Conservation (phyloP, 495 filamentous ascomycete genomes). For the Penicillium riverlandense region DNA sequence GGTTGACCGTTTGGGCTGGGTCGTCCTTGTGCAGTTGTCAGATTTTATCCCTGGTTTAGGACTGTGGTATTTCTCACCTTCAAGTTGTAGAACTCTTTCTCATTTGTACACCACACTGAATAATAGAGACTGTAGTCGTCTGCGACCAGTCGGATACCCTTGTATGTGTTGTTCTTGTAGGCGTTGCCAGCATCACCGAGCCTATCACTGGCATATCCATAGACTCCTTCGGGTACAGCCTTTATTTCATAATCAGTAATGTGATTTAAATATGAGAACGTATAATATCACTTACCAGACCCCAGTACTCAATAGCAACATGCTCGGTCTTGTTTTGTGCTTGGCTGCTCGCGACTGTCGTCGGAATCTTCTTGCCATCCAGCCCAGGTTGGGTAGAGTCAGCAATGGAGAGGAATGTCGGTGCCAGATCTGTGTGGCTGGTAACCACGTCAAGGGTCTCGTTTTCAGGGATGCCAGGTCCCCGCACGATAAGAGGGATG, state of each 20-base stretch:
- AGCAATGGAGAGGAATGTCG: conserved; percentile 51
- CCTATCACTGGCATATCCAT: conserved; percentile 21
- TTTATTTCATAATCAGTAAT: background rate
- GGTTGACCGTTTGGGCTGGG: conserved; percentile 48
- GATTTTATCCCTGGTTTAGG: background rate
- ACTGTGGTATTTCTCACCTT: conserved; percentile 20
- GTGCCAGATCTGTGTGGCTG: conserved; percentile 59
- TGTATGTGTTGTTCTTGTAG: conserved; percentile 51
- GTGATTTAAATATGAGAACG: background rate
- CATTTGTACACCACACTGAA: conserved; percentile 53
- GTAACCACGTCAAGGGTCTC: conserved; percentile 45
- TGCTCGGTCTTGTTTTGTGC: conserved; percentile 44
- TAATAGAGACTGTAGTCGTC: conserved; percentile 49
- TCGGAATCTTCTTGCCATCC: conserved; percentile 47
- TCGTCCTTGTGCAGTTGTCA: conserved; percentile 31
- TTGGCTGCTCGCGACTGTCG: conserved; percentile 18
- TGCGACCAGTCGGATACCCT: conserved; percentile 46
- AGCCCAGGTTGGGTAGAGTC: conserved; percentile 33
- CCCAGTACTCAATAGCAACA: conserved; percentile 58
- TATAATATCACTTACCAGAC: conserved; percentile 19
- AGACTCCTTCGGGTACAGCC: conserved; percentile 44
- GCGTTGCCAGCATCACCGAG: conserved; percentile 8
- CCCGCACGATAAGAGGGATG: conserved; percentile 54
- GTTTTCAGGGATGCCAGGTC: conserved; percentile 46
- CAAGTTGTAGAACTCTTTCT: conserved; percentile 51